These are phyloP conservation scores for Phytopythium delawarense DNA, from an alignment of 352 stramenopile species.

Conservation along the genomic window DNA sequence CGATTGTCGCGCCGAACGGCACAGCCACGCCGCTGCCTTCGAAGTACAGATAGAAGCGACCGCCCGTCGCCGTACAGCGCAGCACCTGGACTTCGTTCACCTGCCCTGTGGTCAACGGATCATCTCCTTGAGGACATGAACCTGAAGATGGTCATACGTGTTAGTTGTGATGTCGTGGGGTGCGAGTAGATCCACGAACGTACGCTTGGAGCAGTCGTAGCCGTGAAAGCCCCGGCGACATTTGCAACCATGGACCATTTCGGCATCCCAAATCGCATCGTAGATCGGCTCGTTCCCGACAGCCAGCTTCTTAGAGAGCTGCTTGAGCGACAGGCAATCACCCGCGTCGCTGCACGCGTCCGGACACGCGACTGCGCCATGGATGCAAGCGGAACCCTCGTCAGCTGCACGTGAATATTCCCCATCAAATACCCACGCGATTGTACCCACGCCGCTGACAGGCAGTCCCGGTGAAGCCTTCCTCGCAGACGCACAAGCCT, in stretches of 20 bases:
- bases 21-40: conserved; percentile 50
- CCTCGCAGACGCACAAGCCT: conserved; percentile 56
- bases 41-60: conserved; percentile 69
- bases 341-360: conserved; percentile 39
- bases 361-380: conserved; percentile 42
- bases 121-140: conserved; percentile 82
- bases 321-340: conserved; percentile 61
- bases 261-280: conserved; percentile 49
- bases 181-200: background rate
- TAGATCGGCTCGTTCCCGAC: conserved; percentile 54
- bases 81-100: conserved; percentile 83
- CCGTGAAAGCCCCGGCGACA: conserved; percentile 79
- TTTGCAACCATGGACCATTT: conserved; percentile 86
- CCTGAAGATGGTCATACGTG: conserved; percentile 11
- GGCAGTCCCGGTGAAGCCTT: conserved; percentile 61
- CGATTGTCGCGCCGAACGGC: conserved; percentile 41
- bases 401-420: background rate
- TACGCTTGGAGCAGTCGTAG: conserved; percentile 82
- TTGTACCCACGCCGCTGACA: conserved; percentile 57
- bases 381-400: background rate
- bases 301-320: conserved; percentile 40
- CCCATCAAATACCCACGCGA: too few relatives aligned
- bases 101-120: conserved; percentile 80
- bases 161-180: background rate
- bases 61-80: conserved; percentile 66